Conservation (phyloP, 2,329 filamentous ascomycete species). For the Mariannaea elegans region DNA sequence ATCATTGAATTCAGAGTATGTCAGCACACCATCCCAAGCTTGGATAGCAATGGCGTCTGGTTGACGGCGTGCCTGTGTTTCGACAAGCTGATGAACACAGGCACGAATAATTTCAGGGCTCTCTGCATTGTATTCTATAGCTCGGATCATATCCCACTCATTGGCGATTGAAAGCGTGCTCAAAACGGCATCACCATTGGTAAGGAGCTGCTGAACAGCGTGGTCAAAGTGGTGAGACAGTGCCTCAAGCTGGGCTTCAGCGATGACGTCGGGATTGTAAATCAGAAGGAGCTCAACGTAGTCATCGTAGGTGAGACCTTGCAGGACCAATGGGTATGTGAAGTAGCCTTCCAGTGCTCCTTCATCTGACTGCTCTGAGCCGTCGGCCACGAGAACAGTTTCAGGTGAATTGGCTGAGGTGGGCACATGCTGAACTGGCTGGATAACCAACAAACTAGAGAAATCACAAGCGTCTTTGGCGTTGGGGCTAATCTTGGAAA, state of each 20-base stretch:
- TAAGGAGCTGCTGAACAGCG: slow-evolving; percentile 1
- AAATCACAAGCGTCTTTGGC: slow-evolving; percentile 35
- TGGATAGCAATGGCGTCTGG: slow-evolving; percentile 27
- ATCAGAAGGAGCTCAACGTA: slow-evolving; percentile 7
- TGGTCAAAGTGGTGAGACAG: not conserved
- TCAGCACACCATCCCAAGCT: slow-evolving; percentile 41
- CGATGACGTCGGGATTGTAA: slow-evolving; percentile 8
- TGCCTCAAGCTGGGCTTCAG: not conserved
- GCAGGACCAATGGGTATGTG: not conserved
- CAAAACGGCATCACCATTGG: too few species aligned
- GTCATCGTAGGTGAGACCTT: not conserved
- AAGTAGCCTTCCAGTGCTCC: not conserved
- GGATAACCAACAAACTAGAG: slow-evolving; percentile 42
- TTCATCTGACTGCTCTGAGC: too few species aligned
- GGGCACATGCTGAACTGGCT: slow-evolving; percentile 22
- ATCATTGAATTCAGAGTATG: slow-evolving; percentile 27
- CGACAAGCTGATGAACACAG: slow-evolving; percentile 33
- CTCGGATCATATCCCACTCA: not conserved
- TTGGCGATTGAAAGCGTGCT: not conserved
- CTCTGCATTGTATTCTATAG: slow-evolving; percentile 2
- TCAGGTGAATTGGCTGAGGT: too few species aligned
- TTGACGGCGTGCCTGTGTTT: slow-evolving; percentile 6
- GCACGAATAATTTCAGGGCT: not conserved
- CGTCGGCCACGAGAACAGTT: too few species aligned
- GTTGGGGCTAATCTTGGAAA: slow-evolving; percentile 25